A percentile compares a stretch with the other conserved stretches of the same genome.
phyloP scores from a whole-genome alignment of 352 stramenopile species.

The Globisporangium acanthophoron region DNA sequence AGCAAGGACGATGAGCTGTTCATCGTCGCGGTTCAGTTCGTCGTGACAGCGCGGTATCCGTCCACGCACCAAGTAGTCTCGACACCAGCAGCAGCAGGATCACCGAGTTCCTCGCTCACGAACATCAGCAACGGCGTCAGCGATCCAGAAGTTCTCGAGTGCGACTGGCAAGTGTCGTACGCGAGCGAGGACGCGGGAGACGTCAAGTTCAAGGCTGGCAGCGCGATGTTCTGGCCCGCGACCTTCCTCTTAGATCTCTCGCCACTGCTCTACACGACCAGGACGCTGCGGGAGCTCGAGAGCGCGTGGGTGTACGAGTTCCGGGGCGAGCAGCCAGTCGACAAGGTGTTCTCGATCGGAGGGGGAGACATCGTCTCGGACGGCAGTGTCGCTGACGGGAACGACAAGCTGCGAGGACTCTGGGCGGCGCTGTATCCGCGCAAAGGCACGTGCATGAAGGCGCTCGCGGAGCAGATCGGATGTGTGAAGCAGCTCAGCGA shows the following conservation, averaged over 20 bases:
- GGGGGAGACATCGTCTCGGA: background rate
- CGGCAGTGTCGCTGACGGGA: background rate
- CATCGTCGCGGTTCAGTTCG: conserved; percentile 34
- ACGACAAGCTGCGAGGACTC: conserved; percentile 15
- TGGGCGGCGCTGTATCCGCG: conserved; percentile 50
- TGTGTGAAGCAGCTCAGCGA: conserved; percentile 19
- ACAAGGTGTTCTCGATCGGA: conserved; percentile 42
- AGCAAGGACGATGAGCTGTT: conserved; percentile 51
- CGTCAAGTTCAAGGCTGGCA: conserved; percentile 19
- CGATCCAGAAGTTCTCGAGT: conserved; percentile 11
- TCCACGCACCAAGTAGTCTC: conserved; percentile 21
- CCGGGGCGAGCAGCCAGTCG: conserved; percentile 24
- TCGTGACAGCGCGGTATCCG: conserved; percentile 14
- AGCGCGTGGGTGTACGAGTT: conserved; percentile 55
- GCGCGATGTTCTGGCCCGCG: conserved; percentile 44
- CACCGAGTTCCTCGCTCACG: conserved; percentile 1
- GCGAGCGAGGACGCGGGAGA: conserved; percentile 21
- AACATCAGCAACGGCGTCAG: too few relatives aligned
- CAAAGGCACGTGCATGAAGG: conserved; percentile 64
- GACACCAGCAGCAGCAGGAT: conserved; percentile 4
- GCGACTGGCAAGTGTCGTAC: conserved; percentile 36
- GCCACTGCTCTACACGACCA: conserved; percentile 34
- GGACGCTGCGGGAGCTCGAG: conserved; percentile 36
- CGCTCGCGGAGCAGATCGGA: conserved; percentile 46
- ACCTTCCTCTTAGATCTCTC: conserved; percentile 28